These are phyloP conservation scores for Erucastrum elatum DNA, from an alignment of 345 rosid species.

Conservation along the genomic window DNA sequence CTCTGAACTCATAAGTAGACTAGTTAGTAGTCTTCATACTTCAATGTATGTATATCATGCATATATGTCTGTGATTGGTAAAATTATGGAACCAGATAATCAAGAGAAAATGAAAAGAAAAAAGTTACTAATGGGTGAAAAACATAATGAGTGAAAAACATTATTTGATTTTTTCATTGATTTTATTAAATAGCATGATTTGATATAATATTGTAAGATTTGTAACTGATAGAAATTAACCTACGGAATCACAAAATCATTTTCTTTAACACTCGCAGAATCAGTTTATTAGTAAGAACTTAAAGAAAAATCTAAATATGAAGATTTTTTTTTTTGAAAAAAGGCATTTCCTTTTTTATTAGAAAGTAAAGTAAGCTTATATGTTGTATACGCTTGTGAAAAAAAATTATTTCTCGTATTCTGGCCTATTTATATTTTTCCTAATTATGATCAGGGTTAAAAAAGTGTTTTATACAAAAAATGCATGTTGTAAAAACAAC, in stretches of 20 bases:
- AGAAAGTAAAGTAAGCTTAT: too few species aligned
- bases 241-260: not conserved
- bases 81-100: not conserved
- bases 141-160: not conserved
- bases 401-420: too few species aligned
- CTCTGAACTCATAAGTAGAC: not conserved
- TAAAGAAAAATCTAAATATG: not conserved
- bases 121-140: too few species aligned
- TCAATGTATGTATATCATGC: not conserved
- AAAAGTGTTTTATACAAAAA: too few species aligned
- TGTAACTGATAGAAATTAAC: not conserved
- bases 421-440: too few species aligned
- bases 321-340: too few species aligned
- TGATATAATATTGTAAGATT: not conserved
- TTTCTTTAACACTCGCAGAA: not conserved
- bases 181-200: not conserved
- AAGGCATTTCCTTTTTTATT: too few species aligned
- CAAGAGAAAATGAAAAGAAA: not conserved
- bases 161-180: too few species aligned
- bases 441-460: too few species aligned
- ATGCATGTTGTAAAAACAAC: too few species aligned
- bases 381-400: too few species aligned
- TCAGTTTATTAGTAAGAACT: not conserved
- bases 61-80: not conserved
- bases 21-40: constrained; percentile 3